phyloP scores from a whole-genome alignment of 495 filamentous ascomycete species.

The Thermothielavioides terrestris region DNA sequence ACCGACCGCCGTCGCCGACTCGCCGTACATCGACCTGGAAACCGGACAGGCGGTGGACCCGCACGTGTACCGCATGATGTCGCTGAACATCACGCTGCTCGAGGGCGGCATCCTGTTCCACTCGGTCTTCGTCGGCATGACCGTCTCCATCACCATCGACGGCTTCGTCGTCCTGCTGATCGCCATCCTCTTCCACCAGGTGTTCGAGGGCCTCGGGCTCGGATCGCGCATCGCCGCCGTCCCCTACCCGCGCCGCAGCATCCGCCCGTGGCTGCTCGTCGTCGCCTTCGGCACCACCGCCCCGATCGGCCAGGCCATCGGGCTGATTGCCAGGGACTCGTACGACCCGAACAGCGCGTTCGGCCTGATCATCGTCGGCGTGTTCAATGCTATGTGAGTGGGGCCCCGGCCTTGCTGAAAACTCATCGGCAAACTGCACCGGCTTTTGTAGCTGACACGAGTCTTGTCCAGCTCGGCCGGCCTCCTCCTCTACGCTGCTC shows the following conservation, averaged over 20 bases:
- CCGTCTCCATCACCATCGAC: slow-evolving; percentile 53
- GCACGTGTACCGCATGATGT: slow-evolving; percentile 39
- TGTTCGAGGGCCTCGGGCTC: slow-evolving; percentile 61
- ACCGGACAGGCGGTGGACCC: slow-evolving; percentile 35
- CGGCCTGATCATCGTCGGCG: slow-evolving; percentile 56
- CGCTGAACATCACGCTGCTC: slow-evolving; percentile 46
- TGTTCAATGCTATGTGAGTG: slow-evolving; percentile 59
- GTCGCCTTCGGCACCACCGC: slow-evolving; percentile 51
- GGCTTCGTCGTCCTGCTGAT: slow-evolving; percentile 59
- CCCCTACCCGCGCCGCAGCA: slow-evolving; percentile 38
- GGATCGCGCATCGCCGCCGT: slow-evolving; percentile 54
- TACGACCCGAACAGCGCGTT: slow-evolving; percentile 59
- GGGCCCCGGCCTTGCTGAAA: not conserved
- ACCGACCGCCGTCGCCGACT: slow-evolving; percentile 9
- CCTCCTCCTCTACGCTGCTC: slow-evolving; percentile 51
- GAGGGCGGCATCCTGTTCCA: slow-evolving; percentile 53
- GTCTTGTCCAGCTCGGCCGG: slow-evolving; percentile 42
- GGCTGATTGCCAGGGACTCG: slow-evolving; percentile 44
- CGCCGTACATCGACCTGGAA: slow-evolving; percentile 34
- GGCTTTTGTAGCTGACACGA: no score
- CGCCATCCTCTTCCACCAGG: slow-evolving; percentile 62
- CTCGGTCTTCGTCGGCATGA: slow-evolving; percentile 60
- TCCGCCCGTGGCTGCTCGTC: slow-evolving; percentile 56
- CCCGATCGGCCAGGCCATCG: slow-evolving; percentile 53
- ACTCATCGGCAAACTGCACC: no score